These are phyloP conservation scores for Chlamydomonas sp. DNA, from an alignment of 139 green algal genomes.

Conservation along the genomic window DNA sequence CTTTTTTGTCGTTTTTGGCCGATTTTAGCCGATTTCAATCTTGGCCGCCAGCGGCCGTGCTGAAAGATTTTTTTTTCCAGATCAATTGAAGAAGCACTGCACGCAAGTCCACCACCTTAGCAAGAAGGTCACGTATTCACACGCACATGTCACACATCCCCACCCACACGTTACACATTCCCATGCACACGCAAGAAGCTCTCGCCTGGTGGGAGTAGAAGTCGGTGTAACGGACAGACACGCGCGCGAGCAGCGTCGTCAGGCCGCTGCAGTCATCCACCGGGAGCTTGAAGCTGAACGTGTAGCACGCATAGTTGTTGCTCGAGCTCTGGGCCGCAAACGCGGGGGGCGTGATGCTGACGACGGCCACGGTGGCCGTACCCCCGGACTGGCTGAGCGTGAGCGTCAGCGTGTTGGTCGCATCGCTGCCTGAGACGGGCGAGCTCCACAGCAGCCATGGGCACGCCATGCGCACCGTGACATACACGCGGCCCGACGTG, in stretches of 20 bases:
- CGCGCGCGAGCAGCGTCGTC: not conserved
- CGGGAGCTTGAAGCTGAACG: not conserved
- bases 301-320: conserved; percentile 1
- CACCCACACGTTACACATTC: too few species aligned
- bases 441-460: not conserved
- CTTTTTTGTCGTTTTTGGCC: too few species aligned
- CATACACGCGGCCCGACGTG: conserved; percentile 1
- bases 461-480: conserved; percentile 1
- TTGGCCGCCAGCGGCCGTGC: too few species aligned
- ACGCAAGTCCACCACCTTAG: too few species aligned
- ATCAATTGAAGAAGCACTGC: too few species aligned
- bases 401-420: not conserved
- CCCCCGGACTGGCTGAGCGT: not conserved
- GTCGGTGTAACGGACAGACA: conserved; percentile 5
- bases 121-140: too few species aligned
- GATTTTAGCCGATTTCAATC: too few species aligned
- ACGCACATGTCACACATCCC: too few species aligned
- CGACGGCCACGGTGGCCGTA: not conserved
- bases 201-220: conserved; percentile 5
- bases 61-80: too few species aligned
- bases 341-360: not conserved
- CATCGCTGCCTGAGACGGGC: too few species aligned
- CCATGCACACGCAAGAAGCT: too few species aligned
- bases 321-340: not conserved
- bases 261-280: not conserved